Conservation (phyloP, 192 early-diverging fungal genomes). For the Backusella luteola region DNA sequence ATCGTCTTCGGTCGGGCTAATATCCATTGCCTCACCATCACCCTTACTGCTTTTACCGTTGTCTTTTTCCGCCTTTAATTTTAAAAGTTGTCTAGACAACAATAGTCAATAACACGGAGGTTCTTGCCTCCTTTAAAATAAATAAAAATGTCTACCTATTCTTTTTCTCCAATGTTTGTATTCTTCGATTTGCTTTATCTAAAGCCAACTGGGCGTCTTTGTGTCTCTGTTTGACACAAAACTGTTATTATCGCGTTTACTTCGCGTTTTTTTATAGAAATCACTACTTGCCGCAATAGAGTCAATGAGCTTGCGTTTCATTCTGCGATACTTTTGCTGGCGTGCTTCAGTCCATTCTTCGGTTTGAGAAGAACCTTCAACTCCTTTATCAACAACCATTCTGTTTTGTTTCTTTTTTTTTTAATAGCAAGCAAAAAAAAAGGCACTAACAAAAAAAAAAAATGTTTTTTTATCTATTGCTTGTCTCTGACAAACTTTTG, state of each 20-base stretch:
- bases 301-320: constrained; percentile 25
- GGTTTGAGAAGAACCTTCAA: not conserved
- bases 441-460: not conserved
- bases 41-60: not conserved
- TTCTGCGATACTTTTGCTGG: constrained; percentile 13
- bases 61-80: not conserved
- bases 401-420: not conserved
- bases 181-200: constrained; percentile 27
- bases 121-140: not conserved
- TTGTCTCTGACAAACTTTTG: not conserved
- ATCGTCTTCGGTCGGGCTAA: constrained; percentile 11
- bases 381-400: not conserved
- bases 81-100: not conserved
- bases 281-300: constrained; percentile 18
- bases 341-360: constrained; percentile 19
- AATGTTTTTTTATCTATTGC: not conserved
- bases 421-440: not conserved
- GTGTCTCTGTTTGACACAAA: constrained; percentile 12
- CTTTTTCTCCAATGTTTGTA: constrained; percentile 21
- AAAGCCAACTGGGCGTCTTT: constrained; percentile 10
- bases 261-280: not conserved
- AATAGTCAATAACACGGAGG: not conserved
- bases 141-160: not conserved
- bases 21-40: constrained; percentile 13
- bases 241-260: not conserved